Conservation (phyloP, 805 yeast species). For the Lipomyces starkeyi region DNA sequence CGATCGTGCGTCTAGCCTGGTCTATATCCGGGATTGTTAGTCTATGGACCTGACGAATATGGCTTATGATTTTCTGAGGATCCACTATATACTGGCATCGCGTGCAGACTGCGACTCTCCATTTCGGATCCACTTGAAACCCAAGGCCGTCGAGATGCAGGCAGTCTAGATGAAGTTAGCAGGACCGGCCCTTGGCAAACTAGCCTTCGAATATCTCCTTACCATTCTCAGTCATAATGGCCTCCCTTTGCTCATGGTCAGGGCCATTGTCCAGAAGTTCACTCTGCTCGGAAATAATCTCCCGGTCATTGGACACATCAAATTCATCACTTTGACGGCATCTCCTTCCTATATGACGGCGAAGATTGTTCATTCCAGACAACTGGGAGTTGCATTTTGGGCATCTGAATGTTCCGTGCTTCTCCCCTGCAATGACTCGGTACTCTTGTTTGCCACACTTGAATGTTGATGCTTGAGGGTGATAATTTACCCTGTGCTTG, state of each 20-base stretch:
- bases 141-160: background rate
- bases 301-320: background rate
- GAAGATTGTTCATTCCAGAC: background rate
- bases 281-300: background rate
- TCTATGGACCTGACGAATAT: background rate
- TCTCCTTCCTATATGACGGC: constrained; percentile 3
- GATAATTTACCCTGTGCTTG: background rate
- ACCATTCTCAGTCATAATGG: background rate
- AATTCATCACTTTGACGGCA: constrained; percentile 1
- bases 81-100: constrained; percentile 1
- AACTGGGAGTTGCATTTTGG: constrained; percentile 1
- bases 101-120: constrained; percentile 2
- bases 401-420: background rate
- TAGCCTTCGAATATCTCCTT: background rate
- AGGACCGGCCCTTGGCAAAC: background rate
- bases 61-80: background rate
- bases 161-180: constrained; percentile 3
- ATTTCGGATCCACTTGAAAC: background rate
- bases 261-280: background rate
- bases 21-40: background rate
- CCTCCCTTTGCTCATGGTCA: background rate
- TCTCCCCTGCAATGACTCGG: background rate
- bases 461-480: constrained; percentile 4
- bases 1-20: background rate
- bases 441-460: background rate